Conservation (phyloP, 768 basidiomycete genomes). For the Rhodotorula diobovata region DNA sequence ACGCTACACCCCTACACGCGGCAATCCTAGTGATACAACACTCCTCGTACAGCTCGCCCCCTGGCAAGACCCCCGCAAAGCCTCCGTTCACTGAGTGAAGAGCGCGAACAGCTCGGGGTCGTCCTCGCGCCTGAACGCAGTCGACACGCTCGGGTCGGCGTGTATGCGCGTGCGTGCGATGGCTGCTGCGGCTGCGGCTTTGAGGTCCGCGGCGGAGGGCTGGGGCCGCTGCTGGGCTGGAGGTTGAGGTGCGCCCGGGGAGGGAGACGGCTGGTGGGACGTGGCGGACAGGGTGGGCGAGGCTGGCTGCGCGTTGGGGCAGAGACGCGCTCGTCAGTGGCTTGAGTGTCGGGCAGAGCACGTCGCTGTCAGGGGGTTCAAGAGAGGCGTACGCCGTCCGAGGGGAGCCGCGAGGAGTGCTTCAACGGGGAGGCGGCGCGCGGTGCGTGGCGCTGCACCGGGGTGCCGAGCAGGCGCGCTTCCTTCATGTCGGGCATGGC, state of each 20-base stretch:
- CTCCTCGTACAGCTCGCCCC: no score
- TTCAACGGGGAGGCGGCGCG: neutral
- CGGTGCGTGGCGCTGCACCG: neutral
- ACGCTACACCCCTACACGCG: no score
- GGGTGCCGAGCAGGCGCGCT: neutral
- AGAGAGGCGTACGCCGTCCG: neutral
- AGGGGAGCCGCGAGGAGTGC: neutral
- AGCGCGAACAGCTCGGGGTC: slow-evolving; percentile 16
- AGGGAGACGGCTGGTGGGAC: neutral
- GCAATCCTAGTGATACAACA: neutral
- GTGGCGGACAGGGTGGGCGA: neutral
- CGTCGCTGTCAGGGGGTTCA: no score
- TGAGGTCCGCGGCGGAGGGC: slow-evolving; percentile 7
- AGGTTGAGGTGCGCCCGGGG: neutral
- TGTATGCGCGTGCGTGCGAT: slow-evolving; percentile 1
- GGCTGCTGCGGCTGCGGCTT: neutral
- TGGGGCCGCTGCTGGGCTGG: neutral
- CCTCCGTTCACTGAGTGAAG: neutral
- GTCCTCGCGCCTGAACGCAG: slow-evolving; percentile 8
- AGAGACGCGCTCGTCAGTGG: neutral
- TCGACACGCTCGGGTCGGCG: slow-evolving; percentile 13
- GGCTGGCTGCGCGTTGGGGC: neutral
- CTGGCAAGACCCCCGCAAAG: no score
- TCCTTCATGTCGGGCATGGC: neutral
- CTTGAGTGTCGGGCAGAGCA: neutral